A percentile compares a stretch with the other conserved stretches of the same genome.
Conservation (phyloP, 2,329 filamentous ascomycete species). For the Fusarium penzigii region DNA sequence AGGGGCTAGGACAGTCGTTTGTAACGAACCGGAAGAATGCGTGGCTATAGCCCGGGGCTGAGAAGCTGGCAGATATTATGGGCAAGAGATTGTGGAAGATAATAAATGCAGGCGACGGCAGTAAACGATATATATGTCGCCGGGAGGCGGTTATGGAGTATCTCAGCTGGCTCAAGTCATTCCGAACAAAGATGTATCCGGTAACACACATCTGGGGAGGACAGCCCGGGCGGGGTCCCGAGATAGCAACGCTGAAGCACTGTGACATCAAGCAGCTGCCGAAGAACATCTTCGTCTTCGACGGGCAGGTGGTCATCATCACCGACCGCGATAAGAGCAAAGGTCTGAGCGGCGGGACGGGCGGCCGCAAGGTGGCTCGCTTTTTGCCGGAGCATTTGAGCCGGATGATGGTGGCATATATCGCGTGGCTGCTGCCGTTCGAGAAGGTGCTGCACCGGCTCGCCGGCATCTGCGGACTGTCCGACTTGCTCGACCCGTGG, state of each 20-base stretch:
- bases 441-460: background rate
- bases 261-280: conserved; percentile 10
- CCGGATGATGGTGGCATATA: conserved; percentile 11
- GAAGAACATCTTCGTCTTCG: conserved; percentile 9
- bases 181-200: too few relatives aligned
- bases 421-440: background rate
- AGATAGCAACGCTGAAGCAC: conserved; percentile 9
- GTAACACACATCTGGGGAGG: conserved; percentile 8
- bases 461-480: background rate
- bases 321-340: conserved; percentile 14
- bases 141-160: background rate
- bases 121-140: background rate
- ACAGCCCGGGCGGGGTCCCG: conserved; percentile 9
- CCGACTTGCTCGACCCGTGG: background rate
- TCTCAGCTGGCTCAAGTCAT: background rate
- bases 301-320: conserved; percentile 9
- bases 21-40: conserved; percentile 8
- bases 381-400: conserved; percentile 5
- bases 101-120: background rate
- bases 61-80: background rate
- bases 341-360: background rate
- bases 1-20: conserved; percentile 8
- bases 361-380: conserved; percentile 8
- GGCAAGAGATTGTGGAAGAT: too few relatives aligned
- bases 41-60: conserved; percentile 6